Conservation (phyloP, 345 rosid species). For the Mercurialis annua region DNA sequence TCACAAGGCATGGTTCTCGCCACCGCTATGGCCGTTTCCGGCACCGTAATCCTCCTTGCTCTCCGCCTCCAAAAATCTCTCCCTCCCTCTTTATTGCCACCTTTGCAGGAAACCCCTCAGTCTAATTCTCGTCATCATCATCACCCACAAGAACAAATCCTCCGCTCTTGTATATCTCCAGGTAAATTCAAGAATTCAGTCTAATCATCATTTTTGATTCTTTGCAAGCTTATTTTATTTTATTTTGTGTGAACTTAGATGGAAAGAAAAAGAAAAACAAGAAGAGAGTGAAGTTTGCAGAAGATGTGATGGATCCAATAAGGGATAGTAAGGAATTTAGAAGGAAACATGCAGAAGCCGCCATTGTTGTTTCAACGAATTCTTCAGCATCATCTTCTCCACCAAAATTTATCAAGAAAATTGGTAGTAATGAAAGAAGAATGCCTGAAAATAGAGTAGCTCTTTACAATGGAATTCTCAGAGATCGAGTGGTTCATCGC, state of each 20-base stretch:
- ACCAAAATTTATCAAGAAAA: constrained; percentile 3
- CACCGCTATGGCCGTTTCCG: constrained; percentile 78
- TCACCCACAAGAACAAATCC: constrained; percentile 15
- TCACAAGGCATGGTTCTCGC: constrained; percentile 64
- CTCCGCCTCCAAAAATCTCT: constrained; percentile 53
- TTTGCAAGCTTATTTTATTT: neutral
- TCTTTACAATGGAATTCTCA: constrained; percentile 59
- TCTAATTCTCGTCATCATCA: constrained; percentile 15
- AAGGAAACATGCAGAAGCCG: constrained; percentile 26
- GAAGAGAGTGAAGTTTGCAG: constrained; percentile 54
- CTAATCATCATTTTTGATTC: neutral
- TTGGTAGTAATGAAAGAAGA: constrained; percentile 19
- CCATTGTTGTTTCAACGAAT: neutral
- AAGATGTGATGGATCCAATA: constrained; percentile 55
- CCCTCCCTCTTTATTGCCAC: constrained; percentile 16
- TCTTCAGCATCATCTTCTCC: constrained; percentile 19
- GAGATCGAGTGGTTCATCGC: constrained; percentile 56
- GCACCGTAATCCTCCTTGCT: constrained; percentile 68
- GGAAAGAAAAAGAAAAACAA: constrained; percentile 36
- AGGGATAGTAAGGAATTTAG: constrained; percentile 47
- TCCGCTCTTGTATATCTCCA: constrained; percentile 53
- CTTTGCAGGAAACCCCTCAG: constrained; percentile 28
- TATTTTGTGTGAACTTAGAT: constrained; percentile 24
- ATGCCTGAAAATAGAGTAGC: constrained; percentile 70
- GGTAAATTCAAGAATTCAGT: constrained; percentile 27